Evolutionary conservation across 306 rosid genomes (phyloP).

Genomic region (Ochetophila trinervis): DNA sequence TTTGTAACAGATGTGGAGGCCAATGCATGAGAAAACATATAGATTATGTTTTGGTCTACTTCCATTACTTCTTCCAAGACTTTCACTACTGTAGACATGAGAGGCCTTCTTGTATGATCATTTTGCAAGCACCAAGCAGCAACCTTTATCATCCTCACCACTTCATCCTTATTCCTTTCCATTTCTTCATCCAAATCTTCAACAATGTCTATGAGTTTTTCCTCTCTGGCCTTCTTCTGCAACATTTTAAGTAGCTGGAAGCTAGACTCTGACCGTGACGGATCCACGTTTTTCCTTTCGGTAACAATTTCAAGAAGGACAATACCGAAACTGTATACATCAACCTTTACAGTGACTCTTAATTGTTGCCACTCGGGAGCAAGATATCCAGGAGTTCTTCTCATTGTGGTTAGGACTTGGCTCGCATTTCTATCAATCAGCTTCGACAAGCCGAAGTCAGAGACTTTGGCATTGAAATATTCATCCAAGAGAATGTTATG

Average conservation of each 20-base stretch:
- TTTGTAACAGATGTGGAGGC: not conserved
- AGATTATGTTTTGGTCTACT: conserved; percentile 9
- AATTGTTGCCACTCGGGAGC: conserved; percentile 20
- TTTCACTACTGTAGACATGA: conserved; percentile 24
- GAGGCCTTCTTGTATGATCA: conserved; percentile 15
- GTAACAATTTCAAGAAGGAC: conserved; percentile 19
- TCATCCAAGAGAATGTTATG: conserved; percentile 24
- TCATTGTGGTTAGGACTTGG: conserved; percentile 9
- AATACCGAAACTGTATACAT: conserved; percentile 17
- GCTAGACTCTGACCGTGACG: conserved; percentile 1
- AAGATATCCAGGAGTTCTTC: conserved; percentile 23
- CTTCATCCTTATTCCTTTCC: conserved; percentile 12
- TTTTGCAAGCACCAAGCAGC: conserved; percentile 23
- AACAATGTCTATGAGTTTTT: conserved; percentile 4
- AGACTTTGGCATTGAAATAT: conserved; percentile 21
- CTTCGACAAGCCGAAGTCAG: conserved; percentile 13
- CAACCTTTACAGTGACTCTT: conserved; percentile 15
- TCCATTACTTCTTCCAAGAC: conserved; percentile 24
- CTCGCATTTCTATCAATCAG: conserved; percentile 9
- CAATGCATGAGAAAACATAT: conserved; percentile 15
- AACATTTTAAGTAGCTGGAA: conserved; percentile 11
- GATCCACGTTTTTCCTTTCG: conserved; percentile 11
- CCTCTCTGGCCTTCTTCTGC: conserved; percentile 15
- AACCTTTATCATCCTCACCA: conserved; percentile 13
- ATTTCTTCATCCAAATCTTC: conserved; percentile 17